Percentiles rank a stretch among this genome's conserved stretches.
These are phyloP conservation scores for Coemansia sp. DNA, from an alignment of 192 early-diverging fungal genomes.

Conservation along the genomic window DNA sequence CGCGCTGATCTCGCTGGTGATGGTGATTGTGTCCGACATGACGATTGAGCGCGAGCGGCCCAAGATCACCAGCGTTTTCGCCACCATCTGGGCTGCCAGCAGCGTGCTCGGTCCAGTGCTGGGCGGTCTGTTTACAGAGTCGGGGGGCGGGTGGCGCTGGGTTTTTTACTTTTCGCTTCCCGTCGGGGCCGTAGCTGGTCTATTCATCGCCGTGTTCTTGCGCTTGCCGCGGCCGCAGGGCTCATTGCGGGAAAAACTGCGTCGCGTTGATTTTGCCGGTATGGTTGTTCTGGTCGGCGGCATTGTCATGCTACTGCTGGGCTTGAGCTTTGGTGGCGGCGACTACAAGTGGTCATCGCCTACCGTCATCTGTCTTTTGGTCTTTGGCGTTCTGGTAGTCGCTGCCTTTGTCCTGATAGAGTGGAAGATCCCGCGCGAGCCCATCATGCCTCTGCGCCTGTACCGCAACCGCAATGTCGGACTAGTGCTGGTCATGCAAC, in stretches of 20 bases:
- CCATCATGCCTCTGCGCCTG: constrained; percentile 60
- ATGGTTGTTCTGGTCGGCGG: constrained; percentile 52
- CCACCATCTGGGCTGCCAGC: constrained; percentile 53
- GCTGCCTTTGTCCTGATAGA: constrained; percentile 53
- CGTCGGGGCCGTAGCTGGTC: constrained; percentile 35
- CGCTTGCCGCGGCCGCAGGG: constrained; percentile 32
- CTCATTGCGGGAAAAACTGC: constrained; percentile 49
- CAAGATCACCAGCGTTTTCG: constrained; percentile 55
- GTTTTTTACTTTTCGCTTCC: constrained; percentile 59
- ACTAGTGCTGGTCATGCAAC: constrained; percentile 11
- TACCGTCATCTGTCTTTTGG: constrained; percentile 55
- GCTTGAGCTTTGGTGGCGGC: constrained; percentile 69
- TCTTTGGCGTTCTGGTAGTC: constrained; percentile 49
- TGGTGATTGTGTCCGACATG: constrained; percentile 66
- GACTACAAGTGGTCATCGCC: constrained; percentile 66
- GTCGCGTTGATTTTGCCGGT: constrained; percentile 63
- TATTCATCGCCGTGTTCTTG: constrained; percentile 33
- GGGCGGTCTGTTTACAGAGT: constrained; percentile 56
- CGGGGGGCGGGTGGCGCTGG: constrained; percentile 41
- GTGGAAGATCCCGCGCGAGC: constrained; percentile 52
- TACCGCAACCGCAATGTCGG: constrained; percentile 52
- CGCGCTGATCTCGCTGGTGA: constrained; percentile 56
- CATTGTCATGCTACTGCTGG: constrained; percentile 62
- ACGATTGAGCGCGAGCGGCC: constrained; percentile 56
- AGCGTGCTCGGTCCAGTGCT: constrained; percentile 57